These are phyloP conservation scores for Ganoderma boninense DNA, from an alignment of 1,284 basidiomycete genomes.

Conservation along the genomic window DNA sequence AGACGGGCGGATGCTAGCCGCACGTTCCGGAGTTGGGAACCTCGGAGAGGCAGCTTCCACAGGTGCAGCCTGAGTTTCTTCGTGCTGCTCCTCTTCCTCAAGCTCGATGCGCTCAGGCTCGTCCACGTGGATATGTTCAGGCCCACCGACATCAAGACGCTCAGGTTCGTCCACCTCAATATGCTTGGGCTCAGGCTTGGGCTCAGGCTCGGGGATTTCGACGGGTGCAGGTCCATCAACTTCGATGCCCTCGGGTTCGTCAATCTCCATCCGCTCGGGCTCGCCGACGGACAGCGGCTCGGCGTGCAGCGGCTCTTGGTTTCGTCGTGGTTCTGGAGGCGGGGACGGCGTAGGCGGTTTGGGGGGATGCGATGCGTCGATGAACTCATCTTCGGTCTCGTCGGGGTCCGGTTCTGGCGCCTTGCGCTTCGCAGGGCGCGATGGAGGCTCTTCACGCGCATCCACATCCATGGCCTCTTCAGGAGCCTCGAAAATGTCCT, in stretches of 20 bases:
- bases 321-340: neutral
- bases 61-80: neutral
- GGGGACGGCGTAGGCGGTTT: constrained; percentile 2
- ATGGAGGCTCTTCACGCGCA: neutral
- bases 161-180: neutral
- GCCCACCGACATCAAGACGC: no score
- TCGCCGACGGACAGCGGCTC: neutral
- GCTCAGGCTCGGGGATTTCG: neutral
- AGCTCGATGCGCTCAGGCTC: neutral
- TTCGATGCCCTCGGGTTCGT: neutral
- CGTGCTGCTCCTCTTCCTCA: neutral
- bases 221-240: neutral
- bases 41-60: no score
- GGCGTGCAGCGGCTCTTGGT: neutral
- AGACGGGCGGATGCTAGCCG: neutral
- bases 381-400: constrained; percentile 8
- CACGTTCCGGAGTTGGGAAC: neutral
- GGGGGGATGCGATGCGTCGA: constrained; percentile 1
- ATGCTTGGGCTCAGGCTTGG: neutral
- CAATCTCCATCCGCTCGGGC: neutral
- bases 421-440: neutral
- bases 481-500: neutral
- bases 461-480: neutral
- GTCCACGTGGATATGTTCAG: neutral
- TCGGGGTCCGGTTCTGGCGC: constrained; percentile 6